Evolutionary conservation across 2,329 filamentous ascomycete genomes (phyloP).

Genomic region (Elsinoe australis): DNA sequence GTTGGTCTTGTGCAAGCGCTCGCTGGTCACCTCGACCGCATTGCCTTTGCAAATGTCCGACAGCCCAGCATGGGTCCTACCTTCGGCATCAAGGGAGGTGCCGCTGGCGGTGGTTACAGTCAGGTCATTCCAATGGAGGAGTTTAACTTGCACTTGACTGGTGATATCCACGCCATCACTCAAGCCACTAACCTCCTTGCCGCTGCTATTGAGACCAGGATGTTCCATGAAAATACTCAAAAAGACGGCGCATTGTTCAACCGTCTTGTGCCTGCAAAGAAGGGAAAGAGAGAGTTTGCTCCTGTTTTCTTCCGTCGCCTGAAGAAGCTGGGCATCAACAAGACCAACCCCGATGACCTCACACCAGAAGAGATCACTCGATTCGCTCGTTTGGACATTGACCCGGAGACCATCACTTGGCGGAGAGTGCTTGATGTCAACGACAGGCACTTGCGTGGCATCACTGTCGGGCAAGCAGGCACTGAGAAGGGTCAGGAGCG

Average conservation of each 20-base stretch:
- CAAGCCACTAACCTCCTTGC: slow-evolving; percentile 95
- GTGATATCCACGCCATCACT: slow-evolving; percentile 94
- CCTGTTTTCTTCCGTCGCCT: slow-evolving; percentile 88
- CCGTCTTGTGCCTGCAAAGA: slow-evolving; percentile 81
- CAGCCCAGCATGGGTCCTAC: slow-evolving; percentile 96
- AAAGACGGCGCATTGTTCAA: slow-evolving; percentile 83
- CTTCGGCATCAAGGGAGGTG: slow-evolving; percentile 97
- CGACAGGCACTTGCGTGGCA: slow-evolving; percentile 81
- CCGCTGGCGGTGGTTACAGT: slow-evolving; percentile 93
- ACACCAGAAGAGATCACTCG: slow-evolving; percentile 79
- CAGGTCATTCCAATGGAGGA: slow-evolving; percentile 99
- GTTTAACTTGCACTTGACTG: slow-evolving; percentile 95
- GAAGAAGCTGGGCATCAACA: slow-evolving; percentile 91
- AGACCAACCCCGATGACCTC: slow-evolving; percentile 85
- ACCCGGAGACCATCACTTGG: slow-evolving; percentile 96
- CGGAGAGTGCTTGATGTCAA: slow-evolving; percentile 93
- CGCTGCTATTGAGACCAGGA: slow-evolving; percentile 92
- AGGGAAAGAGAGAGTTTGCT: slow-evolving; percentile 77
- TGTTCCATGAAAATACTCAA: slow-evolving; percentile 95
- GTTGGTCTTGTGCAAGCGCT: slow-evolving; percentile 91
- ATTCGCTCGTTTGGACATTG: slow-evolving; percentile 93
- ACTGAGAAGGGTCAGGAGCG: slow-evolving; percentile 86
- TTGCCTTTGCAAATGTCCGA: slow-evolving; percentile 92
- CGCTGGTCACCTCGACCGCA: slow-evolving; percentile 74
- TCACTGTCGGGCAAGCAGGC: slow-evolving; percentile 79